These are phyloP conservation scores for Penicillium pulvis DNA, from an alignment of 495 filamentous ascomycete species.

Conservation along the genomic window DNA sequence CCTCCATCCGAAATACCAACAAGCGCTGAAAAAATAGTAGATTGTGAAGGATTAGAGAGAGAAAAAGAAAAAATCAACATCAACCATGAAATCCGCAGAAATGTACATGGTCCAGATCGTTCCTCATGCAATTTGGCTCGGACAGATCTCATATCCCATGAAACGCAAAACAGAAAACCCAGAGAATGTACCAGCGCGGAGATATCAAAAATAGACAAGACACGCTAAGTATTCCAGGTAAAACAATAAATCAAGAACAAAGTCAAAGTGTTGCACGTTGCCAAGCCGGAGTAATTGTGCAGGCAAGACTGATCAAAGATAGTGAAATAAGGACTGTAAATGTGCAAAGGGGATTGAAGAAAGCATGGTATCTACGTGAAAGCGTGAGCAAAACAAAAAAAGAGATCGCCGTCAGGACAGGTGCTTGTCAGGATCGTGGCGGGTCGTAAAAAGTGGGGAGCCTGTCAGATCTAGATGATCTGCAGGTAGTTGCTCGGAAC, in stretches of 20 bases:
- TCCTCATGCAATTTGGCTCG: conserved; percentile 24
- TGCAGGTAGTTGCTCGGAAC: conserved; percentile 98
- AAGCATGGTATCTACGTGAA: conserved; percentile 34
- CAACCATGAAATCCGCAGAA: conserved; percentile 7
- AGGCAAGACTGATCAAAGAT: conserved; percentile 2
- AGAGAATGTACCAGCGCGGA: conserved; percentile 10
- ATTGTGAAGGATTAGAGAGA: conserved; percentile 9
- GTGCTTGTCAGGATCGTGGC: conserved; percentile 22
- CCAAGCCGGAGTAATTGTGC: conserved; percentile 3
- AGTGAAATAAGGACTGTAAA: conserved; percentile 23
- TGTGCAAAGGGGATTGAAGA: conserved; percentile 21
- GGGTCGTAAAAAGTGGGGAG: conserved; percentile 28
- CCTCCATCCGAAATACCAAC: neutral
- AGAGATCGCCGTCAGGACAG: conserved; percentile 28
- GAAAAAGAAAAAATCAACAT: conserved; percentile 14
- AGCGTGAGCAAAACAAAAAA: conserved; percentile 25
- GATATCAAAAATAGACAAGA: conserved; percentile 6
- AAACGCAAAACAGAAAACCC: conserved; percentile 4
- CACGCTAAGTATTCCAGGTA: conserved; percentile 15
- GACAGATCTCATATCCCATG: conserved; percentile 17
- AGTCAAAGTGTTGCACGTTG: conserved; percentile 11
- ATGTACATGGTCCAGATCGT: conserved; percentile 19
- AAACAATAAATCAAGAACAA: conserved; percentile 11
- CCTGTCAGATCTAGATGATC: conserved; percentile 41
- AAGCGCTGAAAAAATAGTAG: neutral